phyloP scores from a whole-genome alignment of 2,329 filamentous ascomycete species.

The Penicillium rolfsii region DNA sequence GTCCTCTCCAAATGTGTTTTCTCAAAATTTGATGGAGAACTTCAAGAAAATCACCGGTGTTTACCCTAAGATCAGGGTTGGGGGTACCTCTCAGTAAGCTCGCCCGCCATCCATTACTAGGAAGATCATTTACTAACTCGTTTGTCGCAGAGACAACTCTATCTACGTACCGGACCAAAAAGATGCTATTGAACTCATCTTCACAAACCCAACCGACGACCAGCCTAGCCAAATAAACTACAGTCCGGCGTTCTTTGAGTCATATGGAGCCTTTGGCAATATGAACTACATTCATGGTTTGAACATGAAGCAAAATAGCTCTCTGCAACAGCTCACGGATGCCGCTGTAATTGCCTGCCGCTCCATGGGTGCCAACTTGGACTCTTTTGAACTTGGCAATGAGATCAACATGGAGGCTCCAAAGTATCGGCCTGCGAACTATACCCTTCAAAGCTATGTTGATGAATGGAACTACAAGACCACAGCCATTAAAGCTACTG shows the following conservation, averaged over 20 bases:
- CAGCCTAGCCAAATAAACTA: constrained; percentile 18
- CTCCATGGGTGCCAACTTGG: constrained; percentile 12
- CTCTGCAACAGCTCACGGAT: constrained; percentile 9
- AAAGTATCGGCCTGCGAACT: constrained; percentile 7
- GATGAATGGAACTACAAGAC: constrained; percentile 3
- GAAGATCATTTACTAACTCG: background rate
- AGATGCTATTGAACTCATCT: constrained; percentile 3
- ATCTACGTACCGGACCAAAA: background rate
- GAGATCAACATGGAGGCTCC: constrained; percentile 15
- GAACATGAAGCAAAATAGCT: constrained; percentile 18
- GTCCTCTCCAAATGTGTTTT: constrained; percentile 19
- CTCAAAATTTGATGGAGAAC: constrained; percentile 13
- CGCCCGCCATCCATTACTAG: background rate
- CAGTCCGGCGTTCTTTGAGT: constrained; percentile 17
- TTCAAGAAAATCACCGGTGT: constrained; percentile 1
- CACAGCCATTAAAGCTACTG: background rate
- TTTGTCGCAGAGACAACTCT: background rate
- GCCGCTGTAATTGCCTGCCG: constrained; percentile 13
- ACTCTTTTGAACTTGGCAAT: constrained; percentile 22
- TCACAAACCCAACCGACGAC: constrained; percentile 14
- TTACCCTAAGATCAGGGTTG: constrained; percentile 1
- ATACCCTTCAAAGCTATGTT: background rate
- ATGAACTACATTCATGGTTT: constrained; percentile 13
- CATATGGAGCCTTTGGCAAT: background rate
- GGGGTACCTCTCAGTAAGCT: constrained; percentile 2